These are phyloP conservation scores for Saccharomycopsis selenospora DNA, from an alignment of 805 yeast species.

Conservation along the genomic window DNA sequence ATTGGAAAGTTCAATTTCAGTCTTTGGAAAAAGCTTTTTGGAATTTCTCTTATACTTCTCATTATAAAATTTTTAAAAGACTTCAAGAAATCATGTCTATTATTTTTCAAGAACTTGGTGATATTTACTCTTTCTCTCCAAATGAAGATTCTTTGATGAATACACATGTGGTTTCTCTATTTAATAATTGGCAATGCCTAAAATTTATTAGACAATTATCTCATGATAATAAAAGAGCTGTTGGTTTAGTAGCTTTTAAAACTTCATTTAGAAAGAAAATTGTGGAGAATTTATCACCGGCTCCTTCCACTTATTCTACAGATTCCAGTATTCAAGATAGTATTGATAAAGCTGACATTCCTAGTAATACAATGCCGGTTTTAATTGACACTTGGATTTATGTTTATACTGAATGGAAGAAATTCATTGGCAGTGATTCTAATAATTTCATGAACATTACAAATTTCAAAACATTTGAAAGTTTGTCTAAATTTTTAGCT, in stretches of 20 bases:
- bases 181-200: not conserved
- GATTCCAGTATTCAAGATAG: too few species aligned
- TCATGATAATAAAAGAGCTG: not conserved
- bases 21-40: not conserved
- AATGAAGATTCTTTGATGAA: not conserved
- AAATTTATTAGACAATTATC: not conserved
- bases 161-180: not conserved
- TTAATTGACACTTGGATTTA: not conserved
- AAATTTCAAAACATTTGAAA: conserved; percentile 3
- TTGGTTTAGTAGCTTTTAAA: not conserved
- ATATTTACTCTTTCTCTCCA: not conserved
- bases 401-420: conserved; percentile 2
- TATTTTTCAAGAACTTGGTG: not conserved
- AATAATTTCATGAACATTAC: not conserved
- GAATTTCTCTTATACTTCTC: not conserved
- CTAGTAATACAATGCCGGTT: not conserved
- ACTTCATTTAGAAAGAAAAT: not conserved
- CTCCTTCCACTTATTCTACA: too few species aligned
- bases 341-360: too few species aligned
- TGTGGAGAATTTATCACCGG: not conserved
- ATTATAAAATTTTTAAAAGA: not conserved
- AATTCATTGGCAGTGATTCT: not conserved
- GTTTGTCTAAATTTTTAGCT: conserved; percentile 3
- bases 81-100: not conserved
- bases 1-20: not conserved